Evolutionary conservation across 306 rosid genomes (phyloP).

Genomic region (Comarum palustre): DNA sequence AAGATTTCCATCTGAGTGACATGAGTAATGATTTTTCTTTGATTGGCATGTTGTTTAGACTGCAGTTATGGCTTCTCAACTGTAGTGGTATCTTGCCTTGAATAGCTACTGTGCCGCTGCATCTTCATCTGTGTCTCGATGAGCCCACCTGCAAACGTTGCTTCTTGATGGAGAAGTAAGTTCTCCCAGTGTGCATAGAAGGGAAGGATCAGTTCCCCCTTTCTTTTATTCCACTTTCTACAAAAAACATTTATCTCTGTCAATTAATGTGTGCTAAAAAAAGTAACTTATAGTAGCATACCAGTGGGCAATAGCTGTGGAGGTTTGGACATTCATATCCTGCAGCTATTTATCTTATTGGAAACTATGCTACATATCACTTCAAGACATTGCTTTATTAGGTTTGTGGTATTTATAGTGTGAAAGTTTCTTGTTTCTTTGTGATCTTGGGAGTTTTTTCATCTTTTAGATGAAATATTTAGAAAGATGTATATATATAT

Average conservation of each 20-base stretch:
- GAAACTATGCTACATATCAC: conserved; percentile 18
- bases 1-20: conserved; percentile 46
- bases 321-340: conserved; percentile 20
- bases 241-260: conserved; percentile 22
- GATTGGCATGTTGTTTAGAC: conserved; percentile 8
- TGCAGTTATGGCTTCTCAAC: conserved; percentile 17
- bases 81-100: conserved; percentile 6
- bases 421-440: conserved; percentile 13
- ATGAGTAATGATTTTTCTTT: background rate
- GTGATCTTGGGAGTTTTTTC: conserved; percentile 13
- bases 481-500: background rate
- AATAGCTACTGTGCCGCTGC: conserved; percentile 15
- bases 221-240: conserved; percentile 23
- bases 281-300: conserved; percentile 22
- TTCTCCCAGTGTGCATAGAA: conserved; percentile 25
- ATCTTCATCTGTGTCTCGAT: conserved; percentile 10
- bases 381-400: conserved; percentile 26
- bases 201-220: conserved; percentile 23
- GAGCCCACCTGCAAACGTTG: conserved; percentile 19
- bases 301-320: conserved; percentile 27
- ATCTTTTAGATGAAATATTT: background rate
- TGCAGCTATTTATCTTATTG: conserved; percentile 27
- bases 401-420: conserved; percentile 27
- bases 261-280: conserved; percentile 19
- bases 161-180: conserved; percentile 39